These are phyloP conservation scores for Coemansia sp. DNA, from an alignment of 192 early-diverging fungal species.

Conservation along the genomic window DNA sequence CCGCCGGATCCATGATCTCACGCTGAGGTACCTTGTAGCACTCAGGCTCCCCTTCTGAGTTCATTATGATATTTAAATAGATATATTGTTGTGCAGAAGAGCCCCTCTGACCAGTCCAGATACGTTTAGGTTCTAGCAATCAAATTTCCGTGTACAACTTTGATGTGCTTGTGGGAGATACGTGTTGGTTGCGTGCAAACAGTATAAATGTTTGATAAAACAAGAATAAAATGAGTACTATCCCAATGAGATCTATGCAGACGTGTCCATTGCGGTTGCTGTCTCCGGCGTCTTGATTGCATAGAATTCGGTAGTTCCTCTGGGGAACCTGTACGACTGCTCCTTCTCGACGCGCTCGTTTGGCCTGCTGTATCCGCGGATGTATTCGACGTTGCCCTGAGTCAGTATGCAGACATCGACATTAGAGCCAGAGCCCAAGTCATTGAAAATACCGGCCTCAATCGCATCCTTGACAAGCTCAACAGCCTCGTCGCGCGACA, in stretches of 20 bases:
- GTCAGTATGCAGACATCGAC: constrained; percentile 94
- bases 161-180: neutral
- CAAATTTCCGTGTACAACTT: neutral
- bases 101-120: neutral
- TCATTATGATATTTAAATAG: neutral
- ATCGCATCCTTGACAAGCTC: constrained; percentile 91
- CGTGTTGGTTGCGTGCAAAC: neutral
- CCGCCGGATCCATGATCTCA: constrained; percentile 56
- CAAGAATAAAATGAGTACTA: neutral
- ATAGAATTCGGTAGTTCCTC: constrained; percentile 44
- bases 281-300: constrained; percentile 10
- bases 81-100: neutral
- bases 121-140: neutral
- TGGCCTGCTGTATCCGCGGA: constrained; percentile 81
- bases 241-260: constrained; percentile 13
- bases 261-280: constrained; percentile 42
- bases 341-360: constrained; percentile 87
- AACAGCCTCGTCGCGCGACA: constrained; percentile 87
- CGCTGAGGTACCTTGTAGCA: constrained; percentile 48
- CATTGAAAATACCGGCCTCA: constrained; percentile 98
- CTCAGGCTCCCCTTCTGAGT: neutral
- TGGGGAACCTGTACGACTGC: constrained; percentile 72
- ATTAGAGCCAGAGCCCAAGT: constrained; percentile 95
- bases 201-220: neutral
- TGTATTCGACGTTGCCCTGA: constrained; percentile 77